Conservation (phyloP, 1,284 basidiomycete genomes). For the Xerocomus nothofagi region DNA sequence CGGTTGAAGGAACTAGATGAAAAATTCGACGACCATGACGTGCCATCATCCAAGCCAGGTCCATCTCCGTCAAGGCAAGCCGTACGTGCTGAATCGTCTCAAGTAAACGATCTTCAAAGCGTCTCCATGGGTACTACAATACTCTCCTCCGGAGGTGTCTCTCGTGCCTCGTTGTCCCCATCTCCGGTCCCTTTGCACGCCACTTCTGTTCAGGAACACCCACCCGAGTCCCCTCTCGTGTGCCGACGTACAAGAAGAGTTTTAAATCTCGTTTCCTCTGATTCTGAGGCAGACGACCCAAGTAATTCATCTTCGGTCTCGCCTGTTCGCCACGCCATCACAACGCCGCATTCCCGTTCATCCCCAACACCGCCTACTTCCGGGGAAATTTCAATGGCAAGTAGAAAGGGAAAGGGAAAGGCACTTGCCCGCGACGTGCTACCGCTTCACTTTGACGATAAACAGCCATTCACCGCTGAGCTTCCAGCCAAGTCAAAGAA, state of each 20-base stretch:
- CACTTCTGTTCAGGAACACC: constrained; percentile 2
- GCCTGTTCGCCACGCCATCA: constrained; percentile 30
- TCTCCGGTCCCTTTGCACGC: constrained; percentile 8
- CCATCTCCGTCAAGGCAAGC: constrained; percentile 1
- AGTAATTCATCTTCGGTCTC: constrained; percentile 30
- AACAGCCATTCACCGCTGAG: constrained; percentile 11
- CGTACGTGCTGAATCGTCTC: constrained; percentile 5
- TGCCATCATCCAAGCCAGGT: constrained; percentile 2
- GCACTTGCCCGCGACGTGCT: constrained; percentile 31
- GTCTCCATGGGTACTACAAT: constrained; percentile 19
- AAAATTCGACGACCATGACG: constrained; percentile 20
- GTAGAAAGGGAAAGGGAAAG: constrained; percentile 33
- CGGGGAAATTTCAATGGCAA: constrained; percentile 27
- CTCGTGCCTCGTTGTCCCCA: constrained; percentile 15
- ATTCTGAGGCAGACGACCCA: constrained; percentile 27
- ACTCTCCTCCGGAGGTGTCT: constrained; percentile 13
- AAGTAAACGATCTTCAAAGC: constrained; percentile 20
- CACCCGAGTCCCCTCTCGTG: constrained; percentile 13
- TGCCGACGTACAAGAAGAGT: constrained; percentile 10
- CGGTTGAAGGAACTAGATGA: constrained; percentile 28
- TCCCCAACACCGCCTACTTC: constrained; percentile 37
- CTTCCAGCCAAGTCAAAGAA: constrained; percentile 23
- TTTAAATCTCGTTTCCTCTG: constrained; percentile 10
- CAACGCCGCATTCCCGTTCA: constrained; percentile 31
- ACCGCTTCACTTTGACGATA: constrained; percentile 29